Base-by-base conservation (phyloP, 1,284 basidiomycete species). In the Apiotrichum sp. region DNA sequence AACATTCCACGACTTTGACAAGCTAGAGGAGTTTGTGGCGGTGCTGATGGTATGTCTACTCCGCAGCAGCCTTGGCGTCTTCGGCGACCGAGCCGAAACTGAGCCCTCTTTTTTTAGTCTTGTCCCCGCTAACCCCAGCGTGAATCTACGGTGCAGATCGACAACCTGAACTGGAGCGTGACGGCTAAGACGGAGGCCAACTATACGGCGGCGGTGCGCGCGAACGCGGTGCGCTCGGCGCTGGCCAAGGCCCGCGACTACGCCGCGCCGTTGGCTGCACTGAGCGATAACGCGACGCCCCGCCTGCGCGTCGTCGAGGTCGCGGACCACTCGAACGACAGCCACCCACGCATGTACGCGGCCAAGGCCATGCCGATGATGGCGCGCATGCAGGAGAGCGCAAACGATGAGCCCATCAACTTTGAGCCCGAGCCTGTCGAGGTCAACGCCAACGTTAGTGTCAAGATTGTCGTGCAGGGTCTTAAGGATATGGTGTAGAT, bases 1-100 rank as follows among this genome's bases (percentile, higher is more conserved):
- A 2, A 56, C 56, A 6, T 61, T 58, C 46, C 56, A 58, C 52
- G 52, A 61, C 43, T 61, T 61, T 47, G 33, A 38, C 8, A 50
- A 35, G 32, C 40, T 61, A 10, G 39, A 38, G 33, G 35, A 16
- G 33, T 47, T 53, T 46, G 52, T 55, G 29, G 48, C 32, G 3
- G 5, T 11, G 0, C 4, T 58, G 3, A 45, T 46, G 29, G 59
- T 61, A 46, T 34, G 55, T 61, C 6, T 29, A 22, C 22, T 22
- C 22, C 22, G 22, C 22, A 22, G 22, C 22, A 22, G 22, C 22
- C 22, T 22, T 22, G 22, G 22, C 22, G 22, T 22, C 22, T 22
- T 22, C 22, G 22, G 22, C 22, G 22, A 22, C 22, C 22, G 22
- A 22, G 22, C 22, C 22, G 22, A 22, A 22, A 22, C 10, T 3